Evolutionary conservation across 73 alveolate species (phyloP).

Genomic region (Paramecium pentaurelia): DNA sequence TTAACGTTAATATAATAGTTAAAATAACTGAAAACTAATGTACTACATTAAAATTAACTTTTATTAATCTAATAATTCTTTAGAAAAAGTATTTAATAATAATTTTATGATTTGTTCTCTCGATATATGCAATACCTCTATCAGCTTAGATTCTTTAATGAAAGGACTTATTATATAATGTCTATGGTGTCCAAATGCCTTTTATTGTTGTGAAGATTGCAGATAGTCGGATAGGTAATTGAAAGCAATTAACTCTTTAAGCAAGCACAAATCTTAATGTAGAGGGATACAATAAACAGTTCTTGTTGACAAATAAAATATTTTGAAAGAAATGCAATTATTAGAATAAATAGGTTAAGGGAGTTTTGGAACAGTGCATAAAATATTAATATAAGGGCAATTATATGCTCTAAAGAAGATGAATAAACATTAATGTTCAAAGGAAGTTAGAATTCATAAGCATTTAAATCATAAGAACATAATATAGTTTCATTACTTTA

Average conservation of each 20-base stretch:
- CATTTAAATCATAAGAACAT: neutral
- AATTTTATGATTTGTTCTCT: neutral
- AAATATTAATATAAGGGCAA: neutral
- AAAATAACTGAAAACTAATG: neutral
- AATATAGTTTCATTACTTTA: neutral
- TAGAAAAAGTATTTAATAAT: neutral
- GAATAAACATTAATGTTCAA: neutral
- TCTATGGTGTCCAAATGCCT: neutral
- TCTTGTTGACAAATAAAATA: neutral
- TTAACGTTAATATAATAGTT: neutral
- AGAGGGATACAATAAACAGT: neutral
- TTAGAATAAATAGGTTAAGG: neutral
- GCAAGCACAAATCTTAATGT: neutral
- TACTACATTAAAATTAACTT: neutral
- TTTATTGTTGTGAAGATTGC: neutral
- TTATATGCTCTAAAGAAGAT: neutral
- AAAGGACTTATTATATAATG: neutral
- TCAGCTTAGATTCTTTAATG: neutral
- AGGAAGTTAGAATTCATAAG: neutral
- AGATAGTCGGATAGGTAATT: neutral
- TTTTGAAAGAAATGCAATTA: neutral
- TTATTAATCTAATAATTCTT: neutral
- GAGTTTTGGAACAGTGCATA: conserved; percentile 3
- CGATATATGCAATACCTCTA: neutral
- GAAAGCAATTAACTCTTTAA: neutral